Base-by-base conservation (phyloP, 106 monocot species). In the Apostasia shenzhenica region DNA sequence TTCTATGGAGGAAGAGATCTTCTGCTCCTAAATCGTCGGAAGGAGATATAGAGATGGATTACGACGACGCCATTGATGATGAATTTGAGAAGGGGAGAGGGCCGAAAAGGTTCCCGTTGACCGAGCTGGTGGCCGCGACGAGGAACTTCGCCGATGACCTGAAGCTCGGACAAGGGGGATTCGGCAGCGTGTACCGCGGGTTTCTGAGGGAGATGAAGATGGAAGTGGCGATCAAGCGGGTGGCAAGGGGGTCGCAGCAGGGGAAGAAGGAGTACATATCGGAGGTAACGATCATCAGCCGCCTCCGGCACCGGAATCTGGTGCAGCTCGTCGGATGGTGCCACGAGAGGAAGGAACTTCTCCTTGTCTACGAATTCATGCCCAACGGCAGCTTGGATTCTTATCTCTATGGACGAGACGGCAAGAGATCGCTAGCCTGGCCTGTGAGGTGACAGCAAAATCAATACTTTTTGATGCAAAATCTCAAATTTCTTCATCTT, bases 381-480 rank as follows among this genome's bases (percentile, higher is more conserved):
- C 73, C 79, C 58, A 86, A 86, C 59, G 86, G 79, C 4, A 82
- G 86, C 67, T 73, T 86, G 4, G 77, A 77, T 38, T 14, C 71
- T 1, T 71, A 77, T 43, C 71, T 77, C 37, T 71, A 71, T 56
- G 41, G 61, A 46, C 14, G 40, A 11, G 50, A 50, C 50, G 50
- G 8, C 50, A 58, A 45, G 55, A 45, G 8, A 26, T 14, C 53
- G 11, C 48, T 77, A 4, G 40, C 55, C 0, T 77, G 77, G 77
- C 53, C 55, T 1, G 41, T 48, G 13, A 70, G 77, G 44, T 50
- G 51, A 51, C 8, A 51, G 51, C 8, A 5, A 14, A 56, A 12
- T 3, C 3, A 0, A 3, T 14, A 3, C 13, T 14, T 56, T 56
- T 56, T 14, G 26, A 26, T 26, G 26, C 26, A 26, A 26, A 26